Evolutionary conservation across 371 early-diverging fungal genomes (phyloP), one percentile per base, ranked within the genome.

Genomic region (Haplosporangium sp.): DNA sequence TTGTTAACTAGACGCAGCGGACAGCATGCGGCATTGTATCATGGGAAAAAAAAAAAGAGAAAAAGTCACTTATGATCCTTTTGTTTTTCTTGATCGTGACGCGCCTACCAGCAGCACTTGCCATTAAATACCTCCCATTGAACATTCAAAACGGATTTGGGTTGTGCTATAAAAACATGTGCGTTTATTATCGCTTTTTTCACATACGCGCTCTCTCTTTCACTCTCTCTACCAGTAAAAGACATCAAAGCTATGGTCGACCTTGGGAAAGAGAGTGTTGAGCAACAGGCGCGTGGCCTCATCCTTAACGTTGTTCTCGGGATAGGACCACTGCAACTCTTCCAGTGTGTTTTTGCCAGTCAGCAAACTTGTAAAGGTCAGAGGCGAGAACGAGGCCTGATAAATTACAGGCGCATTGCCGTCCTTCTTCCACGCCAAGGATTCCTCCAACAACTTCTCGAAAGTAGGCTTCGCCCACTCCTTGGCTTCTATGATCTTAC

Each of bases 191-290:
- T 45, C 13, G 11, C 16, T 11, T 54, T 54, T 29, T 13, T 54
- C 29, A 12, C 4, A 7, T 10, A 36, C 40, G 16, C 5, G 7
- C 16, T 18, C 7, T 50, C 18, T 14, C 20, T 50, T 9, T 45
- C 13, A 13, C 16, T 18, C 41, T 20, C 11, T 54, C n/a, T 57
- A 74, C 72, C 71, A 71, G 52, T 8, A 52, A 16, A 47, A 60
- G 16, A 45, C n/a, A 45, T 72, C 79, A 38, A 67, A n/a, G 21
- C 23, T 47, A 16, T 77, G 72, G 10, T 37, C 47, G 6, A 47
- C 62, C 47, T 77, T 72, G 37, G 68, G 72, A 68, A 77, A 77
- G 23, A 77, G 38, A 9, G 62, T 59, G 43, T 64, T 61, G 20
- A 77, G 23, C 43, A 77, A 16, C 52, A 64, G 16, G 1, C 65